These are phyloP conservation scores for Gaultheria prostrata DNA, from an alignment of 148 eudicot genomes.

Conservation along the genomic window DNA sequence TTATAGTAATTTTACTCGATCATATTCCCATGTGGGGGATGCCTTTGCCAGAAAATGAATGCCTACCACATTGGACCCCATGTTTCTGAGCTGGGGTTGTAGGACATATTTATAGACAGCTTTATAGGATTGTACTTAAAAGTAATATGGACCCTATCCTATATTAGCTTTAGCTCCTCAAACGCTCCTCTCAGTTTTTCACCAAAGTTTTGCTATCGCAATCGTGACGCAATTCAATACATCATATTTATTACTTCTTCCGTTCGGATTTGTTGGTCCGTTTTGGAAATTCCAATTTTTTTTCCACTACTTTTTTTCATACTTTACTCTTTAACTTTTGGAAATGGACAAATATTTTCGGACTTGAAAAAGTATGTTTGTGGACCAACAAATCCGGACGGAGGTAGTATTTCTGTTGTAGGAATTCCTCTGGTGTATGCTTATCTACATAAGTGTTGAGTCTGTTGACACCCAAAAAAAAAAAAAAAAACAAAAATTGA, in stretches of 20 bases:
- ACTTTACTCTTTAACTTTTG: no score
- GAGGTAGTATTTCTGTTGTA: no score
- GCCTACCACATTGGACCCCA: neutral
- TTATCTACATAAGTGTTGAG: no score
- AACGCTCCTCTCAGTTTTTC: neutral
- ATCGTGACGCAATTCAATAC: neutral
- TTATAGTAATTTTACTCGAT: neutral
- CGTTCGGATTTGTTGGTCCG: no score
- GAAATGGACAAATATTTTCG: no score
- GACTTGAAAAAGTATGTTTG: no score
- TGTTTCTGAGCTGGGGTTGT: neutral
- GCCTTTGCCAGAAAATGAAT: neutral
- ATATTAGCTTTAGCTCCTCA: neutral
- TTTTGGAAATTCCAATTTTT: no score
- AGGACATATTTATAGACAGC: neutral
- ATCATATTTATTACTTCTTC: neutral
- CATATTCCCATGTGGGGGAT: neutral
- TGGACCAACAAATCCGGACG: no score
- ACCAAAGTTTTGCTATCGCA: conserved; percentile 11
- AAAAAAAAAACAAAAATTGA: no score
- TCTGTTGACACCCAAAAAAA: no score
- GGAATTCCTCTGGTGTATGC: no score
- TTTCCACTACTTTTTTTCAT: no score
- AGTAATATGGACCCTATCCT: neutral
- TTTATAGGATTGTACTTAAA: conserved; percentile 13